Evolutionary conservation across 495 filamentous ascomycete genomes (phyloP), one percentile per base, ranked within the genome.

Genomic region (Aspergillus ellipticus): DNA sequence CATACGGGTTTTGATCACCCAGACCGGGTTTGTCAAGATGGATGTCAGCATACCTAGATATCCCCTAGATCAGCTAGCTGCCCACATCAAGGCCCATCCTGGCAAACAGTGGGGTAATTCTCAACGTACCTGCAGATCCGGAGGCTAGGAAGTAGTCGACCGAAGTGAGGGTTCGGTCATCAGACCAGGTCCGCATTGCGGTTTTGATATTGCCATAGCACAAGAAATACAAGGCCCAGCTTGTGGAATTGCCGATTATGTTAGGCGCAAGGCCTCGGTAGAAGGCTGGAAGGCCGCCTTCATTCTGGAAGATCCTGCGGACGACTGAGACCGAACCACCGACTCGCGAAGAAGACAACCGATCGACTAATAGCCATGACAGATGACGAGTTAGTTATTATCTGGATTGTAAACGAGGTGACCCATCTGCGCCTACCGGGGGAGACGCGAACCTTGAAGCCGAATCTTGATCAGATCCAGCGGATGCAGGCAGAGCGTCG

Each of bases 1-100:
- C 93, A 99, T 97, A 49, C 94, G 89, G 3, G 94, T 99, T 70
- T 97, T 97, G 67, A 99, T 82, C 6, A 99, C 94, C 94, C 94
- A 99, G 65, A 99, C 88, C 4, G 94, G 94, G 66, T 99, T 99
- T 47, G 95, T 97, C 57, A 89, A 74, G 22, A 92, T 66, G 33
- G 90, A 87, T 5, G 90, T 93, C 17, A 88, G 62, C 28, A 79
- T 66, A n/a, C 85, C 85, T 83, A 48, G 26, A 39, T 26, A 11
- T n/a, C 3, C 35, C 9, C 10, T 3, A 13, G 13, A 13, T 39
- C n/a, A 39, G 35, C n/a, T 39, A 13, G n/a, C n/a, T 39, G 6
- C 2, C 5, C 35, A 13, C 35, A 13, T n/a, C 35, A 4, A 39
- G n/a, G 1, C 5, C n/a, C 5, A 13, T 39, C 3, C 5, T 5